These are phyloP conservation scores for Barbatosphaeria neglecta DNA, from an alignment of 495 filamentous ascomycete species.

Conservation along the genomic window DNA sequence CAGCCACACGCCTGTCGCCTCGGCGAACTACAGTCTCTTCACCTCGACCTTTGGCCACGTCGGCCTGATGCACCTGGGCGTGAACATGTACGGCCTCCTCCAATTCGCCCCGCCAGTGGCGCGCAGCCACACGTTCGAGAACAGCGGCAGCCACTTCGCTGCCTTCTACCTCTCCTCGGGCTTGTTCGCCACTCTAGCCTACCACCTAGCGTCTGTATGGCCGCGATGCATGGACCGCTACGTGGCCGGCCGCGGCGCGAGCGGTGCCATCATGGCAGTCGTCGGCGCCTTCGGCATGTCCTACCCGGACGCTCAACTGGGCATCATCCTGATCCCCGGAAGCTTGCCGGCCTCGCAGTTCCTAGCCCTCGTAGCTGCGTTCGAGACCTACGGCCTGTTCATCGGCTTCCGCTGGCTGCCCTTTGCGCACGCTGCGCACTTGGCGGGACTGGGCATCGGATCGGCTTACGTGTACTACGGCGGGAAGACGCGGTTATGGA, in stretches of 20 bases:
- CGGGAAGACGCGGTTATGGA: constrained; percentile 11
- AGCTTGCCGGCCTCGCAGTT: constrained; percentile 1
- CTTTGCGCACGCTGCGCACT: constrained; percentile 10
- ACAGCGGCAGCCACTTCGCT: constrained; percentile 13
- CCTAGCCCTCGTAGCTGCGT: constrained; percentile 2
- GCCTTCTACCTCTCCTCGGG: constrained; percentile 19
- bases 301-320: constrained; percentile 6
- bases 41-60: constrained; percentile 15
- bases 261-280: constrained; percentile 13
- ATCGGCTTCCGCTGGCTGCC: constrained; percentile 5
- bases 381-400: constrained; percentile 14
- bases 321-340: constrained; percentile 10
- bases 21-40: constrained; percentile 14
- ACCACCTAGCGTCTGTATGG: constrained; percentile 7
- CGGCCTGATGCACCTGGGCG: constrained; percentile 6
- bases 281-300: constrained; percentile 9
- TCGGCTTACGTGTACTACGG: constrained; percentile 10
- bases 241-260: constrained; percentile 3
- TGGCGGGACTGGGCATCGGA: constrained; percentile 11
- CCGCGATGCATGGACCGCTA: constrained; percentile 1
- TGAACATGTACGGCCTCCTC: constrained; percentile 11
- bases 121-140: constrained; percentile 5
- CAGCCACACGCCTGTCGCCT: constrained; percentile 4
- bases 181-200: constrained; percentile 12
- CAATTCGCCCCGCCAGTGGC: constrained; percentile 7